Percentiles rank a stretch among this genome's conserved stretches.
These are phyloP conservation scores for Roridomyces roridus DNA, from an alignment of 768 basidiomycete species.

Conservation along the genomic window DNA sequence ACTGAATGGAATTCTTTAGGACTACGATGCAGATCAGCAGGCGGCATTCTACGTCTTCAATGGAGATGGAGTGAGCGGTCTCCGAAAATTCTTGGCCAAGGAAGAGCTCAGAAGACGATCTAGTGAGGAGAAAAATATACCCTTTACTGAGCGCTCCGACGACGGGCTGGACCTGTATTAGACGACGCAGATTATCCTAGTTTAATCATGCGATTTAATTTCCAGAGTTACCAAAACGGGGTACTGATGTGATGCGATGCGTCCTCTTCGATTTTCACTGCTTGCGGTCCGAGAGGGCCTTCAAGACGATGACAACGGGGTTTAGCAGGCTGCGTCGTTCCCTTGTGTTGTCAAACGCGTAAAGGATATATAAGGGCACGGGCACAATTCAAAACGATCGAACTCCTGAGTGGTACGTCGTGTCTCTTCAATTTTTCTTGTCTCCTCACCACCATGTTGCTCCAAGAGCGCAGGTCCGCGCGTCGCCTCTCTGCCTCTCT, in stretches of 20 bases:
- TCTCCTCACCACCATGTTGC: conserved; percentile 3
- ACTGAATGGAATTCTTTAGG: conserved; percentile 45
- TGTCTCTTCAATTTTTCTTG: background rate
- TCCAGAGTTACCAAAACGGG: background rate
- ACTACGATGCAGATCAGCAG: conserved; percentile 68
- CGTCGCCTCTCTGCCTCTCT: conserved; percentile 22
- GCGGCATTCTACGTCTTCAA: conserved; percentile 83
- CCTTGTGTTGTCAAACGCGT: background rate
- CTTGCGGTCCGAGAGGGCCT: conserved; percentile 9
- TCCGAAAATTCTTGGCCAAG: conserved; percentile 77
- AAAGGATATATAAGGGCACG: background rate
- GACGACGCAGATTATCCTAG: too few species aligned
- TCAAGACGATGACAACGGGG: conserved; percentile 14
- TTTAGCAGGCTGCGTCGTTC: conserved; percentile 2
- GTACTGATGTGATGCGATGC: background rate
- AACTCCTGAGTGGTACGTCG: too few species aligned
- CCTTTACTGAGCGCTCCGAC: conserved; percentile 64
- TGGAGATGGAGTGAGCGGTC: conserved; percentile 63
- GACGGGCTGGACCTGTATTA: conserved; percentile 70
- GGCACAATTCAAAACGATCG: background rate
- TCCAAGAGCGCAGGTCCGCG: conserved; percentile 23
- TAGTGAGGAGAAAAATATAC: conserved; percentile 64
- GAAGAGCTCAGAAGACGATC: conserved; percentile 63
- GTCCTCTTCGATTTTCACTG: background rate
- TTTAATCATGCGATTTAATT: too few species aligned